Evolutionary conservation across 805 yeast genomes (phyloP), one percentile per base, ranked within the genome.

Genomic region (Danielozyma ontarioensis): DNA sequence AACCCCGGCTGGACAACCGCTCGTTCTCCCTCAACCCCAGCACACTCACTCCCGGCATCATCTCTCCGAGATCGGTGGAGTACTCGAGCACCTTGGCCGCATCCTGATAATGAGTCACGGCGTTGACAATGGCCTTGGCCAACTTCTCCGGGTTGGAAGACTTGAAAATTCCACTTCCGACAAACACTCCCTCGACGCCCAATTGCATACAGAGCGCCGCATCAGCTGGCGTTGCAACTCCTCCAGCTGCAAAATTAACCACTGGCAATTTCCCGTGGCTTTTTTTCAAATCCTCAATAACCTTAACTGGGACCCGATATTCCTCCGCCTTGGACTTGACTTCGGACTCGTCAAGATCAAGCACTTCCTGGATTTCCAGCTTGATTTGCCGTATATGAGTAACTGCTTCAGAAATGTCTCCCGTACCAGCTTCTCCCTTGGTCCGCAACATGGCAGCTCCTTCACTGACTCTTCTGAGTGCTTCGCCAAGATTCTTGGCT

Each of bases 371-470:
- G 46, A 83, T 78, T 48, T 83, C 75, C 32, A 59, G 51, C 39
- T 66, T 71, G 55, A 84, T 79, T 44, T 71, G 65, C 35, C 76
- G 69, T 44, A 84, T 79, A 57, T 83, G 94, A 50, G 70, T 74
- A 37, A 83, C 86, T 11, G 93, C 93, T 57, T 83, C 90, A 27
- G 85, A 76, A 33, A 83, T 78, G 57, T 83, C 93, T 35, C 94
- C 94, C 25, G 94, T 84, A 28, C 94, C 94, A 23, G 94, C 93
- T 57, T 83, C 94, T 45, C 94, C 94, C 62, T 83, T 83, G 44
- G 93, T 80, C 56, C 93, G 72, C 53, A 83, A 74, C 90, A 83
- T 82, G 21, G 90, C 89, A 24, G 93, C 90, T 45, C 93, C 93
- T 59, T 83, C 94, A 46, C 70, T 63, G 50, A 84, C 70, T 53